Base-by-base conservation (phyloP, 2,329 filamentous ascomycete genomes). In the Fusarium cyanostomum region DNA sequence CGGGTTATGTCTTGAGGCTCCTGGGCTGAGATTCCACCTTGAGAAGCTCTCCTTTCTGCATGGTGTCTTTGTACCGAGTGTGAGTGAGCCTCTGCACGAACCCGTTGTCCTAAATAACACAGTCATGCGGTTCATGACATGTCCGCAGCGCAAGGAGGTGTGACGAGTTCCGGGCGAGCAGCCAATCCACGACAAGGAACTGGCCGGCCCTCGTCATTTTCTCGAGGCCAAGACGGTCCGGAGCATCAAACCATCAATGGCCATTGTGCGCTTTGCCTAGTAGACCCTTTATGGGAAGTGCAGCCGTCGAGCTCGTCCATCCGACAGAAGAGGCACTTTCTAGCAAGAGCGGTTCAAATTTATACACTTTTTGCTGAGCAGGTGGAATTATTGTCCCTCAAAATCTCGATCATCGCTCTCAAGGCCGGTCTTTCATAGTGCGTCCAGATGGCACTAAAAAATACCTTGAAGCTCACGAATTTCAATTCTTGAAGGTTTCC, bases 81-180 rank as follows among this genome's bases (percentile, higher is more conserved):
- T 30, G 43, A 51, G 28, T 53, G 42, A 55, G 31, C 26, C 33
- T 52, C 60, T 63, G 48, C 55, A 53, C n/a, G 44, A 46, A 54
- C 21, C 57, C 55, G 60, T 27, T 38, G 43, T 52, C 33, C 35
- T 33, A 30, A 59, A 61, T 52, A 37, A 35, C 49, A 69, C 55
- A 66, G 51, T 52, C 46, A 56, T 46, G 53, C 54, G 33, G 52
- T 37, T 49, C 24, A 39, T 52, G 11, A 18, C 48, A 56, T 52
- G 38, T 57, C 37, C 45, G 37, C 28, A 24, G 46, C 24, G 33
- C 45, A 33, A 44, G 18, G 30, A 41, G 24, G 53, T 56, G 35
- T 59, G 44, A 30, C 45, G 15, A 41, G 11, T 44, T 39, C 44
- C 21, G 15, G 28, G n/a, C 9, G 15, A 54, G 8, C 11, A 18